Evolutionary conservation across 2,329 filamentous ascomycete species (phyloP).

Genomic region (Diaporthe ilicicola): DNA sequence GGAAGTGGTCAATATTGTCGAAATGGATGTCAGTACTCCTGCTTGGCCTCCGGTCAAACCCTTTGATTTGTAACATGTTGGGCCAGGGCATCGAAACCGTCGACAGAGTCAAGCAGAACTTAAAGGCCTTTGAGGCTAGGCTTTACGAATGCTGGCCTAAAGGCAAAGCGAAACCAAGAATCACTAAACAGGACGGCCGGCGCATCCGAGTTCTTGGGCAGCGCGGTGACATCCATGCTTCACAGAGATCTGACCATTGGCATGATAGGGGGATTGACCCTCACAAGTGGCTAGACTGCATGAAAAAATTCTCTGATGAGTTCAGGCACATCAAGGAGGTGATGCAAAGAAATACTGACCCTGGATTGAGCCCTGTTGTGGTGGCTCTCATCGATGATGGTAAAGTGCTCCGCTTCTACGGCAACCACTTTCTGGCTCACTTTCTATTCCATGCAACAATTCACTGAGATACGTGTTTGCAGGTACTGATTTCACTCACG

Average conservation of each 20-base stretch:
- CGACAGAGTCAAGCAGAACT: neutral
- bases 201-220: too few relatives aligned
- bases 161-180: too few relatives aligned
- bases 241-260: too few relatives aligned
- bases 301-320: neutral
- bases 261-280: neutral
- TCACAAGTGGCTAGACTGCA: constrained; percentile 10
- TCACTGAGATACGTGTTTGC: too few relatives aligned
- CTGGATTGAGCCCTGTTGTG: neutral
- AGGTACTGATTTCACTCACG: neutral
- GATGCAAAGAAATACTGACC: neutral
- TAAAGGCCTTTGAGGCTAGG: neutral
- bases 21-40: neutral
- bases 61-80: too few relatives aligned
- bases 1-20: neutral
- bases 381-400: constrained; percentile 1
- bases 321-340: neutral
- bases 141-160: neutral
- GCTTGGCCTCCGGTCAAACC: too few relatives aligned
- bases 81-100: neutral
- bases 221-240: too few relatives aligned
- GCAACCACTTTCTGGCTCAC: too few relatives aligned
- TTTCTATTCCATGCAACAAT: too few relatives aligned
- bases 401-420: too few relatives aligned
- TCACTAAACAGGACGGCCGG: too few relatives aligned